Conservation (phyloP, 1,139 yeast genomes). For the Wickerhamomyces sp. region DNA sequence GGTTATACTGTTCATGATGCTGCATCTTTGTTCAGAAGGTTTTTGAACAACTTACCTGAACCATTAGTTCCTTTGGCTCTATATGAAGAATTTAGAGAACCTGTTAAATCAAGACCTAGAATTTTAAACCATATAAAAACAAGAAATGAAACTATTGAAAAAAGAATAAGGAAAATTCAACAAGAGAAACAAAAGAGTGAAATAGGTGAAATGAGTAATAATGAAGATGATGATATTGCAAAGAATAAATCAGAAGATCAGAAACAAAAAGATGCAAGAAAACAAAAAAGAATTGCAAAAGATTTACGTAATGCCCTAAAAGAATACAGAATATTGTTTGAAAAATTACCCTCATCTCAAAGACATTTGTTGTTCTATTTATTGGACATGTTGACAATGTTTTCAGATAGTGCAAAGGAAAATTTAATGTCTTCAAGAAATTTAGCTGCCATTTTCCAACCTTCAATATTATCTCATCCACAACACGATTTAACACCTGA, state of each 20-base stretch:
- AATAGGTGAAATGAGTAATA: constrained; percentile 2
- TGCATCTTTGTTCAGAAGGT: constrained; percentile 82
- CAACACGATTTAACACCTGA: constrained; percentile 87
- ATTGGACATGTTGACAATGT: constrained; percentile 80
- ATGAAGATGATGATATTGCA: constrained; percentile 24
- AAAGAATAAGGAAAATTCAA: constrained; percentile 21
- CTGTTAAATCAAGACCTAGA: constrained; percentile 56
- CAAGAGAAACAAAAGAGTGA: constrained; percentile 10
- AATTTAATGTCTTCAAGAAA: constrained; percentile 93
- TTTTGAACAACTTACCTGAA: constrained; percentile 82
- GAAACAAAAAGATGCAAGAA: constrained; percentile 31
- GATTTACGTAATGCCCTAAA: constrained; percentile 68
- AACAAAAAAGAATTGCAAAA: constrained; percentile 37
- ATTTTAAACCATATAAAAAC: constrained; percentile 59
- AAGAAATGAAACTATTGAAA: constrained; percentile 31
- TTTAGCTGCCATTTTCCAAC: constrained; percentile 94
- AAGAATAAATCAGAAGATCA: constrained; percentile 29
- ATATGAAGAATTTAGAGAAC: constrained; percentile 78
- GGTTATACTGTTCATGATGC: constrained; percentile 98
- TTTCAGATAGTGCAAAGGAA: constrained; percentile 69
- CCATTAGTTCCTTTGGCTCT: constrained; percentile 79
- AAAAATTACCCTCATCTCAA: constrained; percentile 61
- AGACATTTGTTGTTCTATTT: constrained; percentile 85
- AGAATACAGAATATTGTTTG: constrained; percentile 66
- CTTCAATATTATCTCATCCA: constrained; percentile 88